These are phyloP conservation scores for Raffaelea albimanens DNA, from an alignment of 2,329 filamentous ascomycete genomes.

Conservation along the genomic window DNA sequence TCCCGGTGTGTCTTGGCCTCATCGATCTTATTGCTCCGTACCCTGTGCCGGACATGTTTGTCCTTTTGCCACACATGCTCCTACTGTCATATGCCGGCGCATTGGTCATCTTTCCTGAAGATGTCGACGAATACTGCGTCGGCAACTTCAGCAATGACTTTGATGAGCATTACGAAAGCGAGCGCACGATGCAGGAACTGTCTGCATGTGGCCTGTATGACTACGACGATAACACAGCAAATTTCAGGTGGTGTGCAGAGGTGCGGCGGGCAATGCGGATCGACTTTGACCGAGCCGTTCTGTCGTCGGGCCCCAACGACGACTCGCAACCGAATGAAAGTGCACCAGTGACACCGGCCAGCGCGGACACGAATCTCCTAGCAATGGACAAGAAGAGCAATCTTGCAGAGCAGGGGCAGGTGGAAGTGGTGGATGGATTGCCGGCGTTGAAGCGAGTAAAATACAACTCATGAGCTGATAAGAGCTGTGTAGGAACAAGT, in stretches of 20 bases:
- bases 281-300: neutral
- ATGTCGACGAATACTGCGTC: neutral
- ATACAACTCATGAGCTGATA: no score
- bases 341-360: no score
- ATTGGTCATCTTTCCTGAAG: neutral
- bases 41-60: neutral
- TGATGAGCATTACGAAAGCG: neutral
- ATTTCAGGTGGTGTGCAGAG: neutral
- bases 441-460: no score
- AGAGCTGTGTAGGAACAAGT: no score
- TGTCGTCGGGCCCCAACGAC: no score
- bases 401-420: no score
- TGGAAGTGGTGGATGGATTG: no score
- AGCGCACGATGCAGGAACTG: neutral
- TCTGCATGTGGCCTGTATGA: neutral
- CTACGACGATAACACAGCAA: neutral
- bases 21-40: neutral
- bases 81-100: neutral
- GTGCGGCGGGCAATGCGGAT: neutral
- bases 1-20: neutral
- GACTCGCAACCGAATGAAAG: no score
- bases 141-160: neutral
- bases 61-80: neutral
- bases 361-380: no score
- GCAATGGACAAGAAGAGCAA: no score